phyloP scores from a whole-genome alignment of 352 stramenopile species.

The Saprolegnia parasitica region DNA sequence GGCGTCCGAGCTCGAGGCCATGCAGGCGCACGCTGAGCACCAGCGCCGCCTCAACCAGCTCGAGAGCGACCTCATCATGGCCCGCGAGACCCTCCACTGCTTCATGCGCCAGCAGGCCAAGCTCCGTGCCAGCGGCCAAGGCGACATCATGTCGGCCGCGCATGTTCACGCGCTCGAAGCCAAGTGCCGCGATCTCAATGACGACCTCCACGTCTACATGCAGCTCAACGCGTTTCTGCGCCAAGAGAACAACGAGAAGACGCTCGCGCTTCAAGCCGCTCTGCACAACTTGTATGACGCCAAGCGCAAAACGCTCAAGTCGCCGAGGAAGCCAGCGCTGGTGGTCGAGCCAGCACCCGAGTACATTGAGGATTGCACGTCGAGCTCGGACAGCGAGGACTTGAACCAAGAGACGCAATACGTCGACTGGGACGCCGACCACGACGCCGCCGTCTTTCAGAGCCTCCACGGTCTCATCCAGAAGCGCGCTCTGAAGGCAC shows the following conservation, averaged over 20 bases:
- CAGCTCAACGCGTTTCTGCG: slow-evolving; percentile 16
- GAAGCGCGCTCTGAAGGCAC: slow-evolving; percentile 2
- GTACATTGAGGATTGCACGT: slow-evolving; percentile 10
- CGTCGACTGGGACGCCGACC: slow-evolving; percentile 3
- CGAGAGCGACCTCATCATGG: slow-evolving; percentile 7
- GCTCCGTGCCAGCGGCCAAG: neutral
- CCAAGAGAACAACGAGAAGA: slow-evolving; percentile 19
- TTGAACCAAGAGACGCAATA: neutral
- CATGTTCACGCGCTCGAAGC: neutral
- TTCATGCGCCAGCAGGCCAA: slow-evolving; percentile 11
- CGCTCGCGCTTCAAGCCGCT: neutral
- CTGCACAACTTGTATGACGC: slow-evolving; percentile 3
- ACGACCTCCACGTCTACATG: slow-evolving; percentile 9
- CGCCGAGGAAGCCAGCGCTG: neutral
- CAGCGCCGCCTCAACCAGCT: neutral
- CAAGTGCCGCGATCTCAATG: slow-evolving; percentile 3
- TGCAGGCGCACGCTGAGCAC: slow-evolving; percentile 2
- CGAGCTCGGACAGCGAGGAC: slow-evolving; percentile 11
- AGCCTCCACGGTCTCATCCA: slow-evolving; percentile 13
- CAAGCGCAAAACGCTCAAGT: neutral
- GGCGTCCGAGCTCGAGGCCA: slow-evolving; percentile 1
- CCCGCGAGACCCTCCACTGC: neutral
- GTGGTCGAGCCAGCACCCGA: neutral
- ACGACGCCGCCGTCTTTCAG: slow-evolving; percentile 15
- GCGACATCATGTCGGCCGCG: neutral